Evolutionary conservation across 192 early-diverging fungal species (phyloP).

Genomic region (Gaertneriomyces sp.): DNA sequence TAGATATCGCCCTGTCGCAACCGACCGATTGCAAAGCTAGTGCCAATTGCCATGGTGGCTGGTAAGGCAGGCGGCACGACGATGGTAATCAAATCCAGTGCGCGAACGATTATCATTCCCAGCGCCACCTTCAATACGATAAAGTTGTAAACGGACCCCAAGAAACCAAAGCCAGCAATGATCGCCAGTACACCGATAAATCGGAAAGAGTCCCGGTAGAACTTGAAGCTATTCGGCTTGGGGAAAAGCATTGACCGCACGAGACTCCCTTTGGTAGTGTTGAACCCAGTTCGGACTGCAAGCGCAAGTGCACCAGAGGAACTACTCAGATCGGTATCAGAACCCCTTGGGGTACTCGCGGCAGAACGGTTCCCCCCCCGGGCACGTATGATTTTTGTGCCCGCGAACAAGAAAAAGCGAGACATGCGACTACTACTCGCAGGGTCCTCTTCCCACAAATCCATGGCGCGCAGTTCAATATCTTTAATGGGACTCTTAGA

Average conservation of each 20-base stretch:
- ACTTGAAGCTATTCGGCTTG: slow-evolving; percentile 93
- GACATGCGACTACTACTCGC: slow-evolving; percentile 72
- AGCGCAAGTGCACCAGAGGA: slow-evolving; percentile 68
- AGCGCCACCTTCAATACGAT: slow-evolving; percentile 68
- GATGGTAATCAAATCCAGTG: slow-evolving; percentile 94
- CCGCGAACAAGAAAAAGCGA: slow-evolving; percentile 85
- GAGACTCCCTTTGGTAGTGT: slow-evolving; percentile 93
- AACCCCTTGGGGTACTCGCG: slow-evolving; percentile 24
- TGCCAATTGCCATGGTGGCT: slow-evolving; percentile 97
- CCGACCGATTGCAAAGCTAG: slow-evolving; percentile 87
- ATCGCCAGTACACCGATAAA: slow-evolving; percentile 88
- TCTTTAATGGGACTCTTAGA: slow-evolving; percentile 80
- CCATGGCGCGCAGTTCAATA: slow-evolving; percentile 55
- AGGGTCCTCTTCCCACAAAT: slow-evolving; percentile 60
- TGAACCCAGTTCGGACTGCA: slow-evolving; percentile 89
- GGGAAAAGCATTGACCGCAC: slow-evolving; percentile 96
- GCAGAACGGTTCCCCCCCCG: slow-evolving; percentile 35
- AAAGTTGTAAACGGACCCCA: slow-evolving; percentile 85
- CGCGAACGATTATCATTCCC: slow-evolving; percentile 76
- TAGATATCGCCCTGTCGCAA: slow-evolving; percentile 79
- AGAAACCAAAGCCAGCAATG: slow-evolving; percentile 83
- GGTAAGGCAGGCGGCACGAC: slow-evolving; percentile 96
- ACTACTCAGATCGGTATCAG: slow-evolving; percentile 41
- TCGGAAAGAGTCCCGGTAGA: slow-evolving; percentile 94
- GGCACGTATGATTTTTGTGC: slow-evolving; percentile 89